phyloP scores from a whole-genome alignment of 2,329 filamentous ascomycete genomes.

The Fusarium brachygibbosum region DNA sequence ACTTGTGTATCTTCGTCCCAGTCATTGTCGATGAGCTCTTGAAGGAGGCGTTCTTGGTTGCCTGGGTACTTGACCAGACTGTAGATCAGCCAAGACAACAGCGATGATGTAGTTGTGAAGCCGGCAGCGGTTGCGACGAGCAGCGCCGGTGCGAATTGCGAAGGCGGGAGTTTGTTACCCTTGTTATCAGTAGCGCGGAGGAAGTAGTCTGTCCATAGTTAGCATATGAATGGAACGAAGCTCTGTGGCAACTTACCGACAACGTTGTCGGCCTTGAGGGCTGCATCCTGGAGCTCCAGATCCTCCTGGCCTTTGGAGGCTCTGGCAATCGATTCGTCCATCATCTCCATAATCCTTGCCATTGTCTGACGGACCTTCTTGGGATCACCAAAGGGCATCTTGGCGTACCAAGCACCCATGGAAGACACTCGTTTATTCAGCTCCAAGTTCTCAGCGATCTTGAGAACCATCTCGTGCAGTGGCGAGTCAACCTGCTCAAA shows the following conservation, averaged over 20 bases:
- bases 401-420: constrained; percentile 67
- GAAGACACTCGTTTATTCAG: constrained; percentile 71
- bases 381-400: constrained; percentile 70
- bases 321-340: constrained; percentile 54
- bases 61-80: constrained; percentile 65
- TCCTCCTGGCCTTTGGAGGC: constrained; percentile 56
- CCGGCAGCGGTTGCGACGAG: constrained; percentile 69
- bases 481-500: constrained; percentile 60
- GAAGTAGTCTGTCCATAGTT: constrained; percentile 60
- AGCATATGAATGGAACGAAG: rapidly evolving
- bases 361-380: constrained; percentile 56
- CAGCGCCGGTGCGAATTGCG: constrained; percentile 50
- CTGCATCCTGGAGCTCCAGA: constrained; percentile 62
- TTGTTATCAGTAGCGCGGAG: constrained; percentile 66
- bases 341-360: constrained; percentile 53
- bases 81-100: constrained; percentile 71
- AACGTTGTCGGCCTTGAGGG: constrained; percentile 61
- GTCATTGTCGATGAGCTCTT: constrained; percentile 67
- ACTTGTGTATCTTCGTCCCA: constrained; percentile 59
- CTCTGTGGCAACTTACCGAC: constrained; percentile 1
- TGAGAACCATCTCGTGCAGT: constrained; percentile 64
- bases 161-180: constrained; percentile 64
- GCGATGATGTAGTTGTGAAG: constrained; percentile 70
- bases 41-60: constrained; percentile 68
- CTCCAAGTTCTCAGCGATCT: constrained; percentile 63